Percentiles rank a stretch among this genome's conserved stretches.
Evolutionary conservation across 2,329 filamentous ascomycete genomes (phyloP).

Genomic region (Reticulascus tulasneorum): DNA sequence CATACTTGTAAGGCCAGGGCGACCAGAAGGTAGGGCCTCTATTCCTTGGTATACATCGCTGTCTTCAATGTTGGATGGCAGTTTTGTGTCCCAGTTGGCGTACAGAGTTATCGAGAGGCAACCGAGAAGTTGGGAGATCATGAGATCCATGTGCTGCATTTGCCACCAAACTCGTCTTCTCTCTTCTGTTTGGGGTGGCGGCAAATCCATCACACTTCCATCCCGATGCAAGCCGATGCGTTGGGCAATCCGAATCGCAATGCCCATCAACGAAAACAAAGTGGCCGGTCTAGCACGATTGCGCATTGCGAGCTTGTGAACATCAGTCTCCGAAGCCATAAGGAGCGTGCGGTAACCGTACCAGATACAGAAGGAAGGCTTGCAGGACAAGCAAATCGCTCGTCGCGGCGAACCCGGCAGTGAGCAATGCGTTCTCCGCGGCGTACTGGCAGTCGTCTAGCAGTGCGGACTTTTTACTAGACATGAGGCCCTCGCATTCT

Average conservation of each 20-base stretch:
- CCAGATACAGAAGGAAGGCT: constrained; percentile 54
- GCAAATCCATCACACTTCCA: constrained; percentile 49
- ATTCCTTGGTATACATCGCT: constrained; percentile 43
- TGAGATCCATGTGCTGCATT: constrained; percentile 53
- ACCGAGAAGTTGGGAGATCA: constrained; percentile 37
- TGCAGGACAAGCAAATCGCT: constrained; percentile 56
- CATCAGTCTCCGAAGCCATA: no score
- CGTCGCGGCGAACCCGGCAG: constrained; percentile 54
- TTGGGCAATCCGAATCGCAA: constrained; percentile 59
- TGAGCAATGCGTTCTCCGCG: constrained; percentile 44
- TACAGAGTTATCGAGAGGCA: constrained; percentile 40
- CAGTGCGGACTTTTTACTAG: constrained; percentile 44
- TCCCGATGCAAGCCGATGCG: constrained; percentile 65
- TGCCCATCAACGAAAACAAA: constrained; percentile 58
- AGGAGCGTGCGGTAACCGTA: no score
- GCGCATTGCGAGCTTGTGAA: constrained; percentile 52
- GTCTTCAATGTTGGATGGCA: constrained; percentile 55
- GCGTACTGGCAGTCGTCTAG: constrained; percentile 48
- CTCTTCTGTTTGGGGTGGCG: constrained; percentile 63
- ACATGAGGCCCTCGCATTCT: constrained; percentile 50
- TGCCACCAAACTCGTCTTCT: constrained; percentile 64
- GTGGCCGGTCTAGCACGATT: constrained; percentile 55
- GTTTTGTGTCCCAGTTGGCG: constrained; percentile 32
- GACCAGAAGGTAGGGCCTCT: no score
- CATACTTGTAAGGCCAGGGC: no score